Base-by-base conservation (phyloP, 345 rosid species). In the Populus alba region DNA sequence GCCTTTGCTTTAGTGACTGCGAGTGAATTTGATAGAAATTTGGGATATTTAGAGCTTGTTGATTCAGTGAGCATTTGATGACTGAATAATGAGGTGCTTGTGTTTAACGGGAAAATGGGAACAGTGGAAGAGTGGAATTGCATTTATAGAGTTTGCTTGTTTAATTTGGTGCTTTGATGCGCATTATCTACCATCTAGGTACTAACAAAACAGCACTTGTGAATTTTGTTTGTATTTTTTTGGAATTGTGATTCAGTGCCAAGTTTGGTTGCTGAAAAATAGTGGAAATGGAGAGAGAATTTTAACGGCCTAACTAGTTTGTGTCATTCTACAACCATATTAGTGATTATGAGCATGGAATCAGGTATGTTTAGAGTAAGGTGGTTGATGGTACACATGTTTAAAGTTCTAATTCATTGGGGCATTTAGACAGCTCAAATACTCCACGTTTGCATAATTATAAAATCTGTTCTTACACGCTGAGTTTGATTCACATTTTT, bases 201-300 rank as follows among this genome's bases (percentile, higher is more conserved):
- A 68, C 47, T 22, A 4, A 20, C 4, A 38, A 37, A 41, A 68
- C 25, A 25, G 51, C 23, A 41, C 17, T 27, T 69, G 15, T 41
- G 10, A 8, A 47, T 22, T n/a, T 41, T 69, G 18, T 41, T 69
- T n/a, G 25, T 37, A 10, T 23, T 68, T 25, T 18, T 18, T 22
- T 77, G 45, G 33, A 27, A 4, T 29, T 11, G 11, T 59, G 68
- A 57, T 55, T 59, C 7, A 25, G 11, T 78, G 49, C 27, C 71
- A 38, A 73, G 70, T 71, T 53, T 79, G 51, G 57, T 45, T 74
- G 53, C 45, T 20, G 39, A 39, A 41, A 73, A 70, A 23, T 61
- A 70, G 18, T 29, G 49, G 71, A 33, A 23, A 78, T 5, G 62
- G 71, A 75, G 18, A 38, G 37, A 59, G 23, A 35, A 66, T 37